phyloP scores from a whole-genome alignment of 2,329 filamentous ascomycete species.

The Metarhizium humberi region DNA sequence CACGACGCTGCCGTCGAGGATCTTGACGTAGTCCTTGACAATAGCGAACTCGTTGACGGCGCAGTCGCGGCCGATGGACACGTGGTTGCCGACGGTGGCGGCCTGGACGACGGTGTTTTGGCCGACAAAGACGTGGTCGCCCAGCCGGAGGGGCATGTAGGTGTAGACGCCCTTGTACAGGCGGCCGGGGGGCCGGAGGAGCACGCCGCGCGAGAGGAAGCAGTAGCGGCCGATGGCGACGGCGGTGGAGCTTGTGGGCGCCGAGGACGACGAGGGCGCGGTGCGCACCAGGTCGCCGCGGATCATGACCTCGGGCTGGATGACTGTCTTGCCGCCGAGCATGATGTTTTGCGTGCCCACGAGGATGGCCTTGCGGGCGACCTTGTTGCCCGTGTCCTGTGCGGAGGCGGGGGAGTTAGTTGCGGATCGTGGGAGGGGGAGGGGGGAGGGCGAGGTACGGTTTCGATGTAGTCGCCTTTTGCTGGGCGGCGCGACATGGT shows the following conservation, averaged over 20 bases:
- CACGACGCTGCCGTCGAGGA: slow-evolving; percentile 77
- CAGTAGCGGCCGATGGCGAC: slow-evolving; percentile 89
- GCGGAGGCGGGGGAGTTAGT: not conserved
- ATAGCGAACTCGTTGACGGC: slow-evolving; percentile 81
- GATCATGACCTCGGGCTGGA: slow-evolving; percentile 90
- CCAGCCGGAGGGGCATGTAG: slow-evolving; percentile 84
- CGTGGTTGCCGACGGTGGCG: slow-evolving; percentile 73
- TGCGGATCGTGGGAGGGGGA: not conserved
- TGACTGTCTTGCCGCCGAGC: slow-evolving; percentile 89
- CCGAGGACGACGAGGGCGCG: slow-evolving; percentile 29
- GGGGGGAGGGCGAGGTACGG: slow-evolving; percentile 41
- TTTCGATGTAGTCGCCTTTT: slow-evolving; percentile 95
- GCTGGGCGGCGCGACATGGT: slow-evolving; percentile 66
- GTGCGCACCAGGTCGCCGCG: slow-evolving; percentile 74
- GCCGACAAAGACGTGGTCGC: slow-evolving; percentile 89
- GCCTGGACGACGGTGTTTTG: slow-evolving; percentile 69
- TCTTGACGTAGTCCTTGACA: slow-evolving; percentile 85
- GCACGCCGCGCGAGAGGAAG: slow-evolving; percentile 69
- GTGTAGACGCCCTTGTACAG: slow-evolving; percentile 71
- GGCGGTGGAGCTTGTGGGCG: slow-evolving; percentile 49
- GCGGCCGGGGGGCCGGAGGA: slow-evolving; percentile 74
- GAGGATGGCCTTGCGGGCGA: slow-evolving; percentile 82
- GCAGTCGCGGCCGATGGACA: slow-evolving; percentile 70
- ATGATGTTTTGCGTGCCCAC: slow-evolving; percentile 97
- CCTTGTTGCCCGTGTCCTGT: slow-evolving; percentile 96